Evolutionary conservation across 768 basidiomycete genomes (phyloP), one percentile per base, ranked within the genome.

Genomic region (Calvatia gigantea): DNA sequence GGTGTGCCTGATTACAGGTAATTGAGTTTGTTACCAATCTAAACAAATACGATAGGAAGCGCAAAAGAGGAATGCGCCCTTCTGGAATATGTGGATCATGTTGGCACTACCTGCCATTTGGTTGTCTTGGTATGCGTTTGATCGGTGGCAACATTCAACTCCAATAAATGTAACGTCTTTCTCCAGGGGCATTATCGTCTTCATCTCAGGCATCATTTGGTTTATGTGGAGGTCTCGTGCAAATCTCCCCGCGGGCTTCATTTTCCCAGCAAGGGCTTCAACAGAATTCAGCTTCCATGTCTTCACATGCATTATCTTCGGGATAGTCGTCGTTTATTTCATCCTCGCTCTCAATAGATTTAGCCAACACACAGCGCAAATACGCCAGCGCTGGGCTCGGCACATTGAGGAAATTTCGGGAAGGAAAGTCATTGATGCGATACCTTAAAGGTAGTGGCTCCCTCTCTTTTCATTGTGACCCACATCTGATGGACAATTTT

Each of bases 41-140:
- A 19, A n/a, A 27, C 41, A 6, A 32, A 4, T 21, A 33, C 25
- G 39, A 11, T 49, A 85, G 81, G 86, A 87, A 62, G 79, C 83
- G 2, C 75, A 79, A 47, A 68, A 67, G 0, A 61, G 57, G 8
- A 60, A 65, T 2, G 48, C 41, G 1, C 65, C 70, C 6, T 70
- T 64, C 60, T 74, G 86, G 86, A 88, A 87, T 57, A 79, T 84
- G 4, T 86, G 85, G 84, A 79, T 86, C 1, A 54, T 86, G 8
- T 72, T 86, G 23, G 80, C 84, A 0, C 76, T 83, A 72, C 85
- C 85, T 0, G 79, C 76, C 0, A 60, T 83, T 14, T 86, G 82
- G 82, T 75, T 86, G 28, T 73, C 80, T 2, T 86, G 84, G 83
- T 81, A 54, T 21, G 62, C 48, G 27, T 44, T 4, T 28, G n/a